Conservation (phyloP, 345 rosid genomes). For the Gossypium sturtianum region DNA sequence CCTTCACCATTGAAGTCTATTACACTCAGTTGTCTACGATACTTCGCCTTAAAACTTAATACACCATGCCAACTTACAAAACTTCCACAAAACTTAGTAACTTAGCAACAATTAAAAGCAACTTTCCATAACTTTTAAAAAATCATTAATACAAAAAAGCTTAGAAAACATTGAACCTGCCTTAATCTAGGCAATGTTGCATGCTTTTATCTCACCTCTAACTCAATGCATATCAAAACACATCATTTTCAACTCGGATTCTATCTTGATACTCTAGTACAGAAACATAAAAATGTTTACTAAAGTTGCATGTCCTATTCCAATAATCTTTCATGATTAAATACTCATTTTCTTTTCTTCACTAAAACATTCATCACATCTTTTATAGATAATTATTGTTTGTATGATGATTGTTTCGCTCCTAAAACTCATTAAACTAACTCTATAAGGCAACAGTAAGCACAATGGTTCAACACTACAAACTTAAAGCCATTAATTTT, state of each 20-base stretch:
- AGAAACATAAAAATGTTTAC: neutral
- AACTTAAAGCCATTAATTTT: neutral
- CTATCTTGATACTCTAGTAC: neutral
- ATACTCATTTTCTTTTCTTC: neutral
- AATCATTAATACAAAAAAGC: neutral
- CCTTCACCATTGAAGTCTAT: neutral
- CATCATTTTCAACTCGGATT: neutral
- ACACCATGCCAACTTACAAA: neutral
- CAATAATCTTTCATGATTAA: neutral
- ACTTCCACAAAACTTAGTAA: neutral
- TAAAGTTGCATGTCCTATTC: neutral
- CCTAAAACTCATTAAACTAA: neutral
- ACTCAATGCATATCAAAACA: too few species aligned
- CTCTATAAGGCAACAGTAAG: neutral
- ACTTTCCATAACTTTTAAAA: neutral
- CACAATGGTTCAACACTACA: neutral
- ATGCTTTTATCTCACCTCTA: neutral
- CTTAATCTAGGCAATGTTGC: neutral
- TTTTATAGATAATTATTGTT: neutral
- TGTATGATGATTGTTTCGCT: neutral
- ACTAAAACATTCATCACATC: neutral
- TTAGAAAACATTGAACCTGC: neutral
- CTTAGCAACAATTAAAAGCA: neutral
- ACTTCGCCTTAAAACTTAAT: neutral
- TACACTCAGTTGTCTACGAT: neutral